These are phyloP conservation scores for Cordia subcordata DNA, from an alignment of 257 asterid genomes.

Conservation along the genomic window DNA sequence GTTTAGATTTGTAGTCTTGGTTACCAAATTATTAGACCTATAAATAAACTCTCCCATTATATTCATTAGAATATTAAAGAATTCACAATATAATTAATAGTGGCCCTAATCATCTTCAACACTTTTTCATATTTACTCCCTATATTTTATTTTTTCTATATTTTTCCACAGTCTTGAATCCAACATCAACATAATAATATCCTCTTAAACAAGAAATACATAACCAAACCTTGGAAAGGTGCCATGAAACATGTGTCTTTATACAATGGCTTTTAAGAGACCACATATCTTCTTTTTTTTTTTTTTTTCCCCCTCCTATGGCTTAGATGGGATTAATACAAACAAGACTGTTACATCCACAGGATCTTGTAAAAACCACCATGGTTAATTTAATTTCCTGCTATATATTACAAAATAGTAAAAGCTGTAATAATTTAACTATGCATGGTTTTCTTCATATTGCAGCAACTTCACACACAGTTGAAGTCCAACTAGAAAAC, in stretches of 20 bases:
- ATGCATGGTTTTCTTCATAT: background rate
- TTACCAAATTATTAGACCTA: no score
- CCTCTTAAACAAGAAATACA: background rate
- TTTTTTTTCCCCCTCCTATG: no score
- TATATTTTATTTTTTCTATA: no score
- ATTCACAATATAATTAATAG: no score
- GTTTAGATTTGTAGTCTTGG: no score
- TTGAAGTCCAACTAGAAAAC: conserved; percentile 25
- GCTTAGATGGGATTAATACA: conserved; percentile 26
- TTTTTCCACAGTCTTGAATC: no score
- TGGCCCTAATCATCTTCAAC: no score
- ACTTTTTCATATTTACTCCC: no score
- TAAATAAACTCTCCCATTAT: no score
- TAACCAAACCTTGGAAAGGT: conserved; percentile 14
- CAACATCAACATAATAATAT: no score
- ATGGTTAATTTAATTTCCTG: conserved; percentile 24
- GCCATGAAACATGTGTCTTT: conserved; percentile 11
- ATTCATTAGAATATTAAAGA: no score
- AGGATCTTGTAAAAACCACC: conserved; percentile 41
- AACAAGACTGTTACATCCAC: conserved; percentile 28
- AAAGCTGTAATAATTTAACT: no score
- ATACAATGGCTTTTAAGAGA: conserved; percentile 16
- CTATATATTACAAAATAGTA: conserved; percentile 5
- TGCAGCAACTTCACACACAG: background rate
- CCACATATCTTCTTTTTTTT: conserved; percentile 13